Conservation (phyloP, 768 basidiomycete genomes). For the Porphyrellus cyaneotinctus region DNA sequence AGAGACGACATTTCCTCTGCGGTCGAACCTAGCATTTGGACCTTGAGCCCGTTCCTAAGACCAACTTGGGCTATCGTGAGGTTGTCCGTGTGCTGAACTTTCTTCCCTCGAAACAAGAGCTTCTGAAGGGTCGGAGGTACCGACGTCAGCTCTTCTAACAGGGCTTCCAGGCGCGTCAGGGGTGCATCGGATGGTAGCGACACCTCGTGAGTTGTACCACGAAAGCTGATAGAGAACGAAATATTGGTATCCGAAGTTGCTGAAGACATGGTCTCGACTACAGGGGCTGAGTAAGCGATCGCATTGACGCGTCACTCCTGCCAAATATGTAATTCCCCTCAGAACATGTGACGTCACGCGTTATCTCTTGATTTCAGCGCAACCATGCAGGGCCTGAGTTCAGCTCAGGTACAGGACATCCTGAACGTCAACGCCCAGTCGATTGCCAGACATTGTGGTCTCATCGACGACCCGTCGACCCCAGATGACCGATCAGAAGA, state of each 20-base stretch:
- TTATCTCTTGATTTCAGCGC: no score
- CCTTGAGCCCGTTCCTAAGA: constrained; percentile 59
- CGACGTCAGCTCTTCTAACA: constrained; percentile 58
- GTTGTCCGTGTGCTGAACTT: constrained; percentile 28
- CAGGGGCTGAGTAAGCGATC: constrained; percentile 17
- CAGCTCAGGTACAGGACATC: background rate
- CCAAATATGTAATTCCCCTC: background rate
- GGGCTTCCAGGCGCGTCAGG: constrained; percentile 46
- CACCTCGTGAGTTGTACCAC: constrained; percentile 47
- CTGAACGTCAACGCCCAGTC: constrained; percentile 13
- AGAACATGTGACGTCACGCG: background rate
- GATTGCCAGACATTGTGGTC: constrained; percentile 11
- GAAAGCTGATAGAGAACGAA: constrained; percentile 37
- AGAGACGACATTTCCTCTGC: constrained; percentile 51
- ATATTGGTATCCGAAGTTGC: constrained; percentile 8
- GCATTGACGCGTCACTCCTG: background rate
- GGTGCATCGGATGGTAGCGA: constrained; percentile 48
- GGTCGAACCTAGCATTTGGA: constrained; percentile 71
- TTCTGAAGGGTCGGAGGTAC: constrained; percentile 69
- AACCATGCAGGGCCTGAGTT: background rate
- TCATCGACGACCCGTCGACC: constrained; percentile 8
- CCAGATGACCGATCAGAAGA: constrained; percentile 5
- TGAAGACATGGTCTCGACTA: constrained; percentile 11
- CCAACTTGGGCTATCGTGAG: constrained; percentile 43
- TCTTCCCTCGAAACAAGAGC: constrained; percentile 69